Conservation (phyloP, 306 rosid species). For the Glycyrrhiza uralensis region DNA sequence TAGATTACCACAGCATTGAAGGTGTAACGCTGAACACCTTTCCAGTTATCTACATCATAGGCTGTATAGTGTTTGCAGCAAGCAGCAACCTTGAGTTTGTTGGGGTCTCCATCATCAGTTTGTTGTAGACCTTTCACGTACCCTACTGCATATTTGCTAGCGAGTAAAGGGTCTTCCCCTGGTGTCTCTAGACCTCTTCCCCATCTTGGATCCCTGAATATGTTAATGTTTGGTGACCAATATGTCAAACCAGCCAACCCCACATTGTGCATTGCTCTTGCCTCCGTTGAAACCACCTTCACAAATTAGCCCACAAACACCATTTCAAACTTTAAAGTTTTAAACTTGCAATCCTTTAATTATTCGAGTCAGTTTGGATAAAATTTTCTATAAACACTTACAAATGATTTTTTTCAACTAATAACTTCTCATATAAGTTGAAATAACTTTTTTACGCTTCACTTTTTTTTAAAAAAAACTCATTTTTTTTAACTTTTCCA, state of each 20-base stretch:
- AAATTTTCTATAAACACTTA: too few relatives aligned
- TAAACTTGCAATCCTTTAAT: not conserved
- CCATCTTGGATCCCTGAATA: slow-evolving; percentile 97
- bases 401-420: too few relatives aligned
- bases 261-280: slow-evolving; percentile 59
- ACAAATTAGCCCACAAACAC: not conserved
- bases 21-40: slow-evolving; percentile 64
- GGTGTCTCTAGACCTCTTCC: slow-evolving; percentile 98
- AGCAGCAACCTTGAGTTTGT: slow-evolving; percentile 90
- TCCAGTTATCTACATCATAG: slow-evolving; percentile 91
- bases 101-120: slow-evolving; percentile 51
- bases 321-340: not conserved
- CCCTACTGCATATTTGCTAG: slow-evolving; percentile 71
- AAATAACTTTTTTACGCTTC: too few relatives aligned
- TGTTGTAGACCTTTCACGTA: slow-evolving; percentile 83
- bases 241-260: slow-evolving; percentile 56
- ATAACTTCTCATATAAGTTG: too few relatives aligned
- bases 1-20: slow-evolving; percentile 94
- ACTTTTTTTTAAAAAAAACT: too few relatives aligned
- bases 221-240: slow-evolving; percentile 98
- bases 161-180: slow-evolving; percentile 86
- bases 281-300: slow-evolving; percentile 59
- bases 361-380: too few relatives aligned
- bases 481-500: too few relatives aligned
- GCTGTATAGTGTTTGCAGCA: slow-evolving; percentile 98